A percentile compares a stretch with the other conserved stretches of the same genome.
Conservation (phyloP, 306 rosid genomes). For the Leucaena leucocephala region DNA sequence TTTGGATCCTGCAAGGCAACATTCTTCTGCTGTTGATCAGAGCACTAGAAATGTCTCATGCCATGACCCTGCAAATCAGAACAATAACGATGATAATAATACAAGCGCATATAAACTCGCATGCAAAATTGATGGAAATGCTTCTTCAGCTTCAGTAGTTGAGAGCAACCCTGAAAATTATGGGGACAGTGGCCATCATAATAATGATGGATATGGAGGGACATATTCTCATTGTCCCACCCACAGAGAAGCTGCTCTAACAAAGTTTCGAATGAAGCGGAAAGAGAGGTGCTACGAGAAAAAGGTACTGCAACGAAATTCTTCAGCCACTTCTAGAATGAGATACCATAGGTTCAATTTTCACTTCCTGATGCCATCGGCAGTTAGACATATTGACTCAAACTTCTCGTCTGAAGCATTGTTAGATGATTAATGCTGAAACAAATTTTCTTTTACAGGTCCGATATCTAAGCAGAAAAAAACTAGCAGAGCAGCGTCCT, state of each 20-base stretch:
- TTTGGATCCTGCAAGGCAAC: slow-evolving; percentile 36
- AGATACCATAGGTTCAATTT: neutral
- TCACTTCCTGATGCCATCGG: neutral
- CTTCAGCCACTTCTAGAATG: slow-evolving; percentile 15
- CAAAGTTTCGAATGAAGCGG: slow-evolving; percentile 70
- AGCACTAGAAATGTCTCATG: slow-evolving; percentile 44
- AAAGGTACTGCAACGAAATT: slow-evolving; percentile 55
- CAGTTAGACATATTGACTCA: neutral
- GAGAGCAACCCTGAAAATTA: slow-evolving; percentile 42
- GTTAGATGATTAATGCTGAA: slow-evolving; percentile 14
- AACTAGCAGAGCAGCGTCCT: slow-evolving; percentile 70
- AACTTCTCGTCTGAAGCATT: slow-evolving; percentile 11
- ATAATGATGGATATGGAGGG: slow-evolving; percentile 45
- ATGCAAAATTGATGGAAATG: slow-evolving; percentile 52
- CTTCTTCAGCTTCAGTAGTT: slow-evolving; percentile 32
- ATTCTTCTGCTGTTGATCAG: slow-evolving; percentile 50
- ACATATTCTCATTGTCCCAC: slow-evolving; percentile 45
- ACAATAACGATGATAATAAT: slow-evolving; percentile 18
- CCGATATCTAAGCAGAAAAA: slow-evolving; percentile 66
- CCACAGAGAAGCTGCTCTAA: slow-evolving; percentile 77
- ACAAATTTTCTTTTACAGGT: slow-evolving; percentile 45
- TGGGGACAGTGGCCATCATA: slow-evolving; percentile 35
- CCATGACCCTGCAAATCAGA: slow-evolving; percentile 32
- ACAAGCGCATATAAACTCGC: slow-evolving; percentile 42
- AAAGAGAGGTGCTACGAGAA: slow-evolving; percentile 70